Base-by-base conservation (phyloP, 441 rosid species). In the Euphorbia schlechtendalii region DNA sequence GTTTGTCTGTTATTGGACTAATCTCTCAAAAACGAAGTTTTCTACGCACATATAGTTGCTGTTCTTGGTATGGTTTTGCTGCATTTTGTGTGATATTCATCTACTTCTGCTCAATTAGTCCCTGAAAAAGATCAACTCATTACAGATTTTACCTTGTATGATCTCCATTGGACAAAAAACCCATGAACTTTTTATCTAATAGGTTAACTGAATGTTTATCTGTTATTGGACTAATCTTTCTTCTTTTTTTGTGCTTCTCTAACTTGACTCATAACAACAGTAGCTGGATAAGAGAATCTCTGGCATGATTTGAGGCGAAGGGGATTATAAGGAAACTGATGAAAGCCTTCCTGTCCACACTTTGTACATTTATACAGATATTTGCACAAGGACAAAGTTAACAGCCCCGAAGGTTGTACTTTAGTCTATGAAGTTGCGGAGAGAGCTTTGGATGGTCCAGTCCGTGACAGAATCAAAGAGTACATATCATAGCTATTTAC, bases 301-400 rank as follows among this genome's bases (percentile, higher is more conserved):
- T 92, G 96, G 98, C 84, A 80, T 77, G 90, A 90, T 63, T 76
- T 92, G 79, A 84, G 60, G 74, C 75, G 84, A 48, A 69, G 86
- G 85, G 93, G 95, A 56, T 71, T 90, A 75, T 71, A 4, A 62
- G 48, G 93, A 86, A 72, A 77, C 20, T 56, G 86, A 85, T 74
- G 91, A 77, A 77, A 82, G 65, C 76, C 86, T 85, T 75, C 84
- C 85, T 2, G 83, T 79, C 59, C 4, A 4, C 1, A 12, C 20
- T 61, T 8, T 17, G 24, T 30, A 2, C n/a, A 8, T 43, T 49
- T 28, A 17, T 59, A 12, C 68, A 90, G 95, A 80, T 90, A 80
- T 77, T 81, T 93, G 83, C 96, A 86, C 77, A 93, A 90, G 77
- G 85, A 82, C 68, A 88, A 84, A 83, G 89, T 85, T 25, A 82